Evolutionary conservation across 169 alveolate genomes (phyloP).

Genomic region (Babesia caballi): DNA sequence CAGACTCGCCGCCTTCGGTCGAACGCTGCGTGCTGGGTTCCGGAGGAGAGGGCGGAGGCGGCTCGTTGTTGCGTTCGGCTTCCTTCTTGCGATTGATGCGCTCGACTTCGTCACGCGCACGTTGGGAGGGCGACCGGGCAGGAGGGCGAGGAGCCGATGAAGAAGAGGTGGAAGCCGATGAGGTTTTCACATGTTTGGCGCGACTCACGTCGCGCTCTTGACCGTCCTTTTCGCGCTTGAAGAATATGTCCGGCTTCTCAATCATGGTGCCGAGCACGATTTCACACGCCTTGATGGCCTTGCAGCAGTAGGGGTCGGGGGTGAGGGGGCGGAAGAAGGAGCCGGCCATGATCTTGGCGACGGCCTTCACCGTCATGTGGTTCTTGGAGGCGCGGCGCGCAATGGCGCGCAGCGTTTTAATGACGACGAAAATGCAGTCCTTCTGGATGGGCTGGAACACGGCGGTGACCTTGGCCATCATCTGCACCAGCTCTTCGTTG

Average conservation of each 20-base stretch:
- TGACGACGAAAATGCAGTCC: slow-evolving; percentile 53
- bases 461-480: slow-evolving; percentile 12
- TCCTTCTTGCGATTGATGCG: slow-evolving; percentile 4
- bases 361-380: slow-evolving; percentile 31
- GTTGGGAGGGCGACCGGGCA: slow-evolving; percentile 21
- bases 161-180: not conserved
- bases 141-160: not conserved
- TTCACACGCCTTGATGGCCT: slow-evolving; percentile 26
- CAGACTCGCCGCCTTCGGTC: slow-evolving; percentile 13
- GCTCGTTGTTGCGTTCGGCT: not conserved
- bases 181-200: not conserved
- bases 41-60: not conserved
- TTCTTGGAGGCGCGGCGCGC: slow-evolving; percentile 40
- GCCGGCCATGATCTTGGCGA: slow-evolving; percentile 52
- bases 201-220: not conserved
- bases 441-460: slow-evolving; percentile 7
- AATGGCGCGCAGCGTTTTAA: slow-evolving; percentile 48
- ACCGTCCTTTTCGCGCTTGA: slow-evolving; percentile 12
- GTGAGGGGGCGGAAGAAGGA: slow-evolving; percentile 58
- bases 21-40: not conserved
- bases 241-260: slow-evolving; percentile 55
- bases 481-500: slow-evolving; percentile 33
- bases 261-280: slow-evolving; percentile 48
- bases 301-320: slow-evolving; percentile 46
- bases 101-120: slow-evolving; percentile 29